Evolutionary conservation across 495 filamentous ascomycete genomes (phyloP).

Genomic region (Cercophora samala): DNA sequence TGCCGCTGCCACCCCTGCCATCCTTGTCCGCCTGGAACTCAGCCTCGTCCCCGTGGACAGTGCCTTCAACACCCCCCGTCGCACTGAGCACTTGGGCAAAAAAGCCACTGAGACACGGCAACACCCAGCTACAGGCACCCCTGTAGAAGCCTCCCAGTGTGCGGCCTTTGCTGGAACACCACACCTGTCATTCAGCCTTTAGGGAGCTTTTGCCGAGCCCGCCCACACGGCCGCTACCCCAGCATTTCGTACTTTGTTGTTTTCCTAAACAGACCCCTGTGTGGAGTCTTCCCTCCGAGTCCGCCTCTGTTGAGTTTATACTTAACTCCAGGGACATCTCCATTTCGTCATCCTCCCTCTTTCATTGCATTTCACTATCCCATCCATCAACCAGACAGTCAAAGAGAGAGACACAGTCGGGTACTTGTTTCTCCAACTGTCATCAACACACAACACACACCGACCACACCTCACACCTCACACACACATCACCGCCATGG

Average conservation of each 20-base stretch:
- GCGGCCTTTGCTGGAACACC: conserved; percentile 26
- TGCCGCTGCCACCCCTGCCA: conserved; percentile 19
- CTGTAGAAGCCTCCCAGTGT: conserved; percentile 25
- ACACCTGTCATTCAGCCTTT: conserved; percentile 26
- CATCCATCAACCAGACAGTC: background rate
- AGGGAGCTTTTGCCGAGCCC: conserved; percentile 22
- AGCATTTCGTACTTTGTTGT: conserved; percentile 20
- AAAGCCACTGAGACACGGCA: conserved; percentile 34
- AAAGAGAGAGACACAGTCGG: conserved; percentile 18
- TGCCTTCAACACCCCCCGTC: conserved; percentile 30
- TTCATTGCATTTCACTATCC: conserved; percentile 10
- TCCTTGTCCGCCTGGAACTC: conserved; percentile 36
- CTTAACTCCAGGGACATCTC: conserved; percentile 21
- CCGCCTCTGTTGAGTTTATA: conserved; percentile 7
- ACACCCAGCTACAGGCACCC: conserved; percentile 22
- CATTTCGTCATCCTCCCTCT: conserved; percentile 21
- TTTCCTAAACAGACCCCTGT: conserved; percentile 7
- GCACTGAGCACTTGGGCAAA: conserved; percentile 11
- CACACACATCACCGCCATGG: conserved; percentile 33
- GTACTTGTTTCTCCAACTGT: conserved; percentile 16
- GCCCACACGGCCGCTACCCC: conserved; percentile 24
- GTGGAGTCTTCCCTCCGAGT: conserved; percentile 1
- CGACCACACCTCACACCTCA: conserved; percentile 18
- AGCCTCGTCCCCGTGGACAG: conserved; percentile 38
- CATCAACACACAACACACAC: conserved; percentile 18